Evolutionary conservation across 495 filamentous ascomycete genomes (phyloP).

Genomic region (Hypoxylon rickii): DNA sequence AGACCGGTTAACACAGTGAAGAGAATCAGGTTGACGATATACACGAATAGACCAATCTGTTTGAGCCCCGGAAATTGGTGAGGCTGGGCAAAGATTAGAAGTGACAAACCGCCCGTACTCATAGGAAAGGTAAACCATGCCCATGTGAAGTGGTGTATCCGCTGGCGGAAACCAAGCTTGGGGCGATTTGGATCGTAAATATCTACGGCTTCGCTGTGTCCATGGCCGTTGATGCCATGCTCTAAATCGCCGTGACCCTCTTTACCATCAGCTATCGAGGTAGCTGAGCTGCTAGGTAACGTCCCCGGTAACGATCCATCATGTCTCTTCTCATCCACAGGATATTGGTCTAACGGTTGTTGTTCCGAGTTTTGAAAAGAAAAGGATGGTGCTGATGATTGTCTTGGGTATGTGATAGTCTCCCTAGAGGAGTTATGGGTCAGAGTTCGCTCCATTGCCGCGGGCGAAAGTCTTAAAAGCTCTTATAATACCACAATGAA

Average conservation of each 20-base stretch:
- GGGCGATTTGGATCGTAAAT: conserved; percentile 32
- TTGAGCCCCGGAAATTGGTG: conserved; percentile 62
- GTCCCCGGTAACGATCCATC: background rate
- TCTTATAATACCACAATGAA: conserved; percentile 4
- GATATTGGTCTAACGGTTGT: conserved; percentile 4
- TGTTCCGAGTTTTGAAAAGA: conserved; percentile 3
- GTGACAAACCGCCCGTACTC: conserved; percentile 67
- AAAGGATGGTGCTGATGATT: conserved; percentile 13
- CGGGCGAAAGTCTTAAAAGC: background rate
- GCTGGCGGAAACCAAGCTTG: conserved; percentile 42
- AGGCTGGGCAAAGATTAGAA: conserved; percentile 63
- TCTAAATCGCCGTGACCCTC: conserved; percentile 21
- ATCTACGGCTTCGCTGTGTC: conserved; percentile 12
- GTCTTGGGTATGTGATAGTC: conserved; percentile 3
- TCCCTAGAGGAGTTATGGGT: conserved; percentile 5
- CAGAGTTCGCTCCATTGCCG: conserved; percentile 20
- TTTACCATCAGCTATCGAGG: conserved; percentile 22
- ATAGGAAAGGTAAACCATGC: conserved; percentile 70
- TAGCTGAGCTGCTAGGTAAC: conserved; percentile 18
- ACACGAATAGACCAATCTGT: conserved; percentile 64
- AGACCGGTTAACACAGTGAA: conserved; percentile 56
- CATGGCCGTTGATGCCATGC: conserved; percentile 13
- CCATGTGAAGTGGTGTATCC: conserved; percentile 70
- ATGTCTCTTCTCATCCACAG: conserved; percentile 21
- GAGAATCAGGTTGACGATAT: conserved; percentile 64